Conservation (phyloP, 2,329 filamentous ascomycete genomes). For the Fonsecaea pedrosoi region DNA sequence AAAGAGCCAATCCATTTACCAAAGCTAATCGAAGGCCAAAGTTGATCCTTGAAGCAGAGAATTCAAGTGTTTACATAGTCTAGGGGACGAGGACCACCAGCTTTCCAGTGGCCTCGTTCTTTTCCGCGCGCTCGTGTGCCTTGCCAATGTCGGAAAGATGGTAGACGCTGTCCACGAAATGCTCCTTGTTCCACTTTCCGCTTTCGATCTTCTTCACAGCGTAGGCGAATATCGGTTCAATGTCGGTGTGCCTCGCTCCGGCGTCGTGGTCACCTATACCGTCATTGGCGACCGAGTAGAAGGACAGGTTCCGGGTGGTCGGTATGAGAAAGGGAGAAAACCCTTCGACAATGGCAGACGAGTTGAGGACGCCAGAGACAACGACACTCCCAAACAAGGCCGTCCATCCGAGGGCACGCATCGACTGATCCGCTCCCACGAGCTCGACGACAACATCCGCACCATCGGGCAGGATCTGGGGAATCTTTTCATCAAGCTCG, state of each 20-base stretch:
- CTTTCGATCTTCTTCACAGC: conserved; percentile 1
- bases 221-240: neutral
- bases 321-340: conserved; percentile 8
- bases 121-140: neutral
- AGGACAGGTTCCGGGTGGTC: conserved; percentile 1
- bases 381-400: conserved; percentile 3
- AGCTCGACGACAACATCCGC: conserved; percentile 14
- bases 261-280: neutral
- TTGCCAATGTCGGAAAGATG: conserved; percentile 1
- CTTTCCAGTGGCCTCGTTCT: conserved; percentile 6
- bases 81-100: neutral
- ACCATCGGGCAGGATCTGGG: conserved; percentile 5
- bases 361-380: neutral
- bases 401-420: neutral
- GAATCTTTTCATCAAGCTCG: neutral
- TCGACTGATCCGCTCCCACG: conserved; percentile 6
- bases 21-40: no score
- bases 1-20: neutral
- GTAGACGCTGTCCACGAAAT: conserved; percentile 1
- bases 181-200: neutral
- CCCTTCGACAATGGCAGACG: neutral
- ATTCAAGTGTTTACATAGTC: neutral
- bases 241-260: neutral
- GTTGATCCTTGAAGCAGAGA: no score
- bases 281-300: conserved; percentile 1